phyloP scores from a whole-genome alignment of 176 grass and related monocot genomes.

The Dactylis glomerata region DNA sequence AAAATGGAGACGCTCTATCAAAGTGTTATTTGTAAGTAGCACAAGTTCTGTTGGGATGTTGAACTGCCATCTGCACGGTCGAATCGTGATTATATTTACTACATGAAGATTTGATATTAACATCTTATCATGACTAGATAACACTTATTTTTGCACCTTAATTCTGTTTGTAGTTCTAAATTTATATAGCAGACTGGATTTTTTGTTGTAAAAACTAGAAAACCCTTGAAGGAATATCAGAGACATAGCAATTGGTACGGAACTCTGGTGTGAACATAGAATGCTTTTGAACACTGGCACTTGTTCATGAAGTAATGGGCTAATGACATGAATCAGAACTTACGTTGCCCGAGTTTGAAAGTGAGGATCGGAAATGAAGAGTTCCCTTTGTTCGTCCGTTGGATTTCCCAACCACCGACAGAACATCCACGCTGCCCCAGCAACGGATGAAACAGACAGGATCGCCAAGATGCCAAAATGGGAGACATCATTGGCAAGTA shows the following conservation, averaged over 20 bases:
- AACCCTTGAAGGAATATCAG: not conserved
- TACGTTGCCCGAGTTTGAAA: conserved; percentile 46
- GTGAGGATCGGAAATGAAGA: conserved; percentile 69
- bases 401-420: conserved; percentile 83
- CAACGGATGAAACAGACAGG: conserved; percentile 74
- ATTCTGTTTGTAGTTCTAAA: not conserved
- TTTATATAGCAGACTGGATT: not conserved
- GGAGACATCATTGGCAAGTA: conserved; percentile 81
- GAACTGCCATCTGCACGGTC: not conserved
- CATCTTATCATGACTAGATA: not conserved
- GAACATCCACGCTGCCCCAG: conserved; percentile 75
- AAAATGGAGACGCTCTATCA: not conserved
- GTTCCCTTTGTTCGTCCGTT: conserved; percentile 79
- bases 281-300: not conserved
- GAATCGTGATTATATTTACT: not conserved
- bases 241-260: not conserved
- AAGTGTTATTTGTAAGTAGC: not conserved
- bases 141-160: not conserved
- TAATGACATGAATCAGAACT: conserved; percentile 2
- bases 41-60: not conserved
- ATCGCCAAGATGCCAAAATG: conserved; percentile 95
- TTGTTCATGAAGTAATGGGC: not conserved
- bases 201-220: not conserved
- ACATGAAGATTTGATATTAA: not conserved
- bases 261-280: not conserved